Evolutionary conservation across 2,329 filamentous ascomycete species (phyloP).

Genomic region (Fusarium sp.): DNA sequence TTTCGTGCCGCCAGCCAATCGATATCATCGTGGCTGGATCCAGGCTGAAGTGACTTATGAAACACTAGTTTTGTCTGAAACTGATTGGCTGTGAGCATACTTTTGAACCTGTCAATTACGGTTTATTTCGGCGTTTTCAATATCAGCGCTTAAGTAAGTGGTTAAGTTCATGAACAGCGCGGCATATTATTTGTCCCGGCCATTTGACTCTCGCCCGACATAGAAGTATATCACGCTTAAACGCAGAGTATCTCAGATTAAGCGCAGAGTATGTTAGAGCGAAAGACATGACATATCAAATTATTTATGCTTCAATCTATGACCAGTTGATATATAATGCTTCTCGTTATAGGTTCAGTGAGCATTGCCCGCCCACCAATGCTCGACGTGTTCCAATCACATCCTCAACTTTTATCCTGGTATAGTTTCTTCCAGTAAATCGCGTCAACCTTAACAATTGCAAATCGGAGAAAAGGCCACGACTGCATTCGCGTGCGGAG

Average conservation of each 20-base stretch:
- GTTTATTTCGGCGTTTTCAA: neutral
- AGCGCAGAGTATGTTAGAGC: neutral
- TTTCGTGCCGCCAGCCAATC: neutral
- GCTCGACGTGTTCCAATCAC: neutral
- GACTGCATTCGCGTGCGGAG: neutral
- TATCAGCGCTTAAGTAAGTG: neutral
- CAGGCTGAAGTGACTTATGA: neutral
- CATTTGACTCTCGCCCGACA: neutral
- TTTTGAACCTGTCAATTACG: too few species aligned
- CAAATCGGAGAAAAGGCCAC: neutral
- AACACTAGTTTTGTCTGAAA: neutral
- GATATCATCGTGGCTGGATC: neutral
- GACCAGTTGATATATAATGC: neutral
- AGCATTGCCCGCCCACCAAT: too few species aligned
- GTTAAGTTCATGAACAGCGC: too few species aligned
- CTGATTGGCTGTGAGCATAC: neutral
- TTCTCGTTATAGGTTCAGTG: neutral
- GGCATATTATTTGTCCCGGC: neutral
- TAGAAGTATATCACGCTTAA: too few species aligned
- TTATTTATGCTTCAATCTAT: neutral
- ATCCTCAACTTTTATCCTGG: neutral
- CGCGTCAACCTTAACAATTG: constrained; percentile 6
- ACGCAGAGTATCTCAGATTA: neutral
- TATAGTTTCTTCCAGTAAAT: constrained; percentile 11
- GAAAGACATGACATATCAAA: neutral